A percentile compares a stretch with the other conserved stretches of the same genome.
phyloP scores from a whole-genome alignment of 768 basidiomycete genomes.

The Xerocomellus intermedius region DNA sequence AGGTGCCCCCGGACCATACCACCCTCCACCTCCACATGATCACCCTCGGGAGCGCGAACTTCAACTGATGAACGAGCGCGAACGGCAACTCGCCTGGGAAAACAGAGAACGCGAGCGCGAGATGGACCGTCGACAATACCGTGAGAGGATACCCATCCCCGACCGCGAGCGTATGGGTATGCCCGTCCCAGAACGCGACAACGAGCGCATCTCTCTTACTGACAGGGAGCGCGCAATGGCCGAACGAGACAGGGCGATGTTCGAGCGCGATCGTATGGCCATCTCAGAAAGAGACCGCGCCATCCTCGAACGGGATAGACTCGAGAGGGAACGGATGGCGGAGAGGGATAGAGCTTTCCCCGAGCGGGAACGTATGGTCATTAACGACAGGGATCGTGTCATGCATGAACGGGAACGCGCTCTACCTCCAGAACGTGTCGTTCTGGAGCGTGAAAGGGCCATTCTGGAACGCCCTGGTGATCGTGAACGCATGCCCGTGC shows the following conservation, averaged over 20 bases:
- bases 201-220: constrained; percentile 12
- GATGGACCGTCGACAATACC: constrained; percentile 27
- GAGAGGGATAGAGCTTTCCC: constrained; percentile 22
- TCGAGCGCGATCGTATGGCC: constrained; percentile 24
- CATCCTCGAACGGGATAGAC: constrained; percentile 21
- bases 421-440: constrained; percentile 15
- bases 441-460: constrained; percentile 23
- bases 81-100: constrained; percentile 29
- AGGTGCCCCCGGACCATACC: constrained; percentile 20
- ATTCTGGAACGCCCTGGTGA: constrained; percentile 23
- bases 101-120: constrained; percentile 28
- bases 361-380: constrained; percentile 27
- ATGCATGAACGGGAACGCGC: constrained; percentile 25
- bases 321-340: constrained; percentile 21
- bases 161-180: constrained; percentile 25
- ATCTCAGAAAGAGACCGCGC: constrained; percentile 23
- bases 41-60: constrained; percentile 25
- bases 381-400: constrained; percentile 24
- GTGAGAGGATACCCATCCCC: constrained; percentile 21
- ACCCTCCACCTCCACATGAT: constrained; percentile 24
- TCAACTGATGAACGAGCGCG: constrained; percentile 20
- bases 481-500: constrained; percentile 25
- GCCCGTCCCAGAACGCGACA: constrained; percentile 22
- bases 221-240: constrained; percentile 25
- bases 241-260: constrained; percentile 23